These are phyloP conservation scores for Chromera velia DNA, from an alignment of 73 alveolate genomes.

Conservation along the genomic window DNA sequence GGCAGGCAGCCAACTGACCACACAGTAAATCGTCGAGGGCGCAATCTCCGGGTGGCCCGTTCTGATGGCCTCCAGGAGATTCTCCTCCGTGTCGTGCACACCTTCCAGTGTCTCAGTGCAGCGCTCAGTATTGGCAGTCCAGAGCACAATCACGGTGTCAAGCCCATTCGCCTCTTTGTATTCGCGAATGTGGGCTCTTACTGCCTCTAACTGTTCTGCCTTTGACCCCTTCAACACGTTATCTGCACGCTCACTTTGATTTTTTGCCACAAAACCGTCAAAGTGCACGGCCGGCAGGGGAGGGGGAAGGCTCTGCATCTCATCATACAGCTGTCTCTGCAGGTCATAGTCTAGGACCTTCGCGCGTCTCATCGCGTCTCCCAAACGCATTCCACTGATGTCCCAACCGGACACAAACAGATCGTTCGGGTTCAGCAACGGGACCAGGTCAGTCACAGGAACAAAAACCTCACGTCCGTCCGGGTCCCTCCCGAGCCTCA, in stretches of 20 bases:
- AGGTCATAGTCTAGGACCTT: conserved; percentile 62
- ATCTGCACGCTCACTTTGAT: conserved; percentile 82
- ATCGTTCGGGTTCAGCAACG: conserved; percentile 85
- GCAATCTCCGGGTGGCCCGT: conserved; percentile 45
- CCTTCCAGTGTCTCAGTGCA: conserved; percentile 57
- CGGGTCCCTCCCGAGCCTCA: conserved; percentile 63
- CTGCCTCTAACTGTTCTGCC: conserved; percentile 62
- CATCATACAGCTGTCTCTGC: conserved; percentile 45
- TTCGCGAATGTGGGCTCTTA: conserved; percentile 67
- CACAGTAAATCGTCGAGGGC: conserved; percentile 20
- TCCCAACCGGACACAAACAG: conserved; percentile 87
- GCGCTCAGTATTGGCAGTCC: conserved; percentile 86
- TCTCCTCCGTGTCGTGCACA: conserved; percentile 71
- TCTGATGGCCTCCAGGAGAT: conserved; percentile 50
- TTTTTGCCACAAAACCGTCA: conserved; percentile 83
- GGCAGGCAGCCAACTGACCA: not conserved
- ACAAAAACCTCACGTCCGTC: conserved; percentile 65
- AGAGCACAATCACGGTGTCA: conserved; percentile 71
- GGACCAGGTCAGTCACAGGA: conserved; percentile 77
- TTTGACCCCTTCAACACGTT: conserved; percentile 73
- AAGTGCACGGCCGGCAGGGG: conserved; percentile 80
- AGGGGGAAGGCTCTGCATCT: conserved; percentile 43
- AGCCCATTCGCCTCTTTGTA: conserved; percentile 59
- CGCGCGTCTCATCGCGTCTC: conserved; percentile 82
- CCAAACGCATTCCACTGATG: conserved; percentile 67